A percentile compares a stretch with the other conserved stretches of the same genome.
phyloP scores from a whole-genome alignment of 768 basidiomycete genomes.

The Phaeolepiota aurea region DNA sequence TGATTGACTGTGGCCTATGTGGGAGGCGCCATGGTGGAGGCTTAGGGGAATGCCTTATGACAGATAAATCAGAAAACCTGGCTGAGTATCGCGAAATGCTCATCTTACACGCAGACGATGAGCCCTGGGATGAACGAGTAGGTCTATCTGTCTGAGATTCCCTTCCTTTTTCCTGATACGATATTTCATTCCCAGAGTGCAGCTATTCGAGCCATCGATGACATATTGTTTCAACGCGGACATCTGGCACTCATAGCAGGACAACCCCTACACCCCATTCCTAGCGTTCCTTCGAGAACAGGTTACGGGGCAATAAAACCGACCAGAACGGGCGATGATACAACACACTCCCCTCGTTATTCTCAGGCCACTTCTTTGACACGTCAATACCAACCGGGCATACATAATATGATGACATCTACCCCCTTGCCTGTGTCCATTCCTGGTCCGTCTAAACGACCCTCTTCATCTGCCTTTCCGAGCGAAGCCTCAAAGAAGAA shows the following conservation, averaged over 20 bases:
- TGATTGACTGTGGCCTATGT: conserved; percentile 53
- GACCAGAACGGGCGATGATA: too few relatives aligned
- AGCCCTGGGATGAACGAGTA: conserved; percentile 60
- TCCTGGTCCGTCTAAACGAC: conserved; percentile 25
- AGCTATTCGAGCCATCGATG: conserved; percentile 66
- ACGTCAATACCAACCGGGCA: too few relatives aligned
- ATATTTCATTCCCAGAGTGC: conserved; percentile 31
- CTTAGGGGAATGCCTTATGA: conserved; percentile 51
- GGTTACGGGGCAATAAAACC: too few relatives aligned
- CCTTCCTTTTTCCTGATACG: neutral
- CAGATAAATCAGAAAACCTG: conserved; percentile 53
- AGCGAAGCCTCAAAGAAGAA: conserved; percentile 27
- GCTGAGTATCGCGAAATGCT: conserved; percentile 64
- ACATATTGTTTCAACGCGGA: conserved; percentile 48
- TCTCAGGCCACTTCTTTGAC: too few relatives aligned
- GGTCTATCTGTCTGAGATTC: too few relatives aligned
- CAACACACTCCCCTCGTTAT: too few relatives aligned
- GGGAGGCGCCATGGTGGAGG: conserved; percentile 39
- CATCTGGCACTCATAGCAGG: conserved; percentile 47
- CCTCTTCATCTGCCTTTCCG: conserved; percentile 18
- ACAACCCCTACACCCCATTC: conserved; percentile 55
- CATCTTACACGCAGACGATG: conserved; percentile 53
- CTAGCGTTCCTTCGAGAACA: too few relatives aligned
- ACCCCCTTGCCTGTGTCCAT: too few relatives aligned
- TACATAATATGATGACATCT: too few relatives aligned